Base-by-base conservation (phyloP, 208 protist genomes). In the Novymonas esmeraldas region DNA sequence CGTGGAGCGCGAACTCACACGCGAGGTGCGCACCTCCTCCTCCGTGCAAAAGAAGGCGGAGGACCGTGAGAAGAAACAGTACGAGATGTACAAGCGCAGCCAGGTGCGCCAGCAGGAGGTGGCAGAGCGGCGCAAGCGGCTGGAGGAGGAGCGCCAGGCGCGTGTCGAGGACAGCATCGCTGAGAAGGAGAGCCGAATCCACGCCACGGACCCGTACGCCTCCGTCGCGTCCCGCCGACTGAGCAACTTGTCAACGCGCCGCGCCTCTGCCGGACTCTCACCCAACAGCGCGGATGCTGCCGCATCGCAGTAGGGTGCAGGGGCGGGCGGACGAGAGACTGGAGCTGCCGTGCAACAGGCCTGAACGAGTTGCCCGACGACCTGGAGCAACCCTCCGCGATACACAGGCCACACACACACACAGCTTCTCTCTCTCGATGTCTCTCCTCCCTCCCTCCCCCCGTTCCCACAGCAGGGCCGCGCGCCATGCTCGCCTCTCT, bases 1-100 rank as follows among this genome's bases (percentile, higher is more conserved):
- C 18, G 38, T 93, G 10, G 68, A 83, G 56, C 61, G 64, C 44
- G 50, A 70, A 39, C 49, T 93, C 26, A 34, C 59, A 6, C 80
- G 79, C 38, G 54, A 79, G 67, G 46, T 51, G 10, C 62, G 42
- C 10, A 45, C 52, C 18, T 46, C 69, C 10, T 28, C 67, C 2
- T 42, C 64, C 24, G 57, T 84, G n/a, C 64, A 66, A 9, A 45
- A 84, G n/a, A 77, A 69, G 48, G 76, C 77, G 7, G 41, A 57
- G 20, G 60, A 76, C 46, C 76, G 48, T 10, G 50, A 75, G 55
- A 33, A 64, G n/a, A 45, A 57, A 28, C 66, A 84, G 55, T n/a
- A 73, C 13, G 31, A 76, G 51, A 45, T 78, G 49, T 58, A 70
- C 51, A 63, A 58, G 22, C 66, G 73, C 38, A 64, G 55, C 28